phyloP scores from a whole-genome alignment of 768 basidiomycete genomes.

The Lactarius sanguifluus region DNA sequence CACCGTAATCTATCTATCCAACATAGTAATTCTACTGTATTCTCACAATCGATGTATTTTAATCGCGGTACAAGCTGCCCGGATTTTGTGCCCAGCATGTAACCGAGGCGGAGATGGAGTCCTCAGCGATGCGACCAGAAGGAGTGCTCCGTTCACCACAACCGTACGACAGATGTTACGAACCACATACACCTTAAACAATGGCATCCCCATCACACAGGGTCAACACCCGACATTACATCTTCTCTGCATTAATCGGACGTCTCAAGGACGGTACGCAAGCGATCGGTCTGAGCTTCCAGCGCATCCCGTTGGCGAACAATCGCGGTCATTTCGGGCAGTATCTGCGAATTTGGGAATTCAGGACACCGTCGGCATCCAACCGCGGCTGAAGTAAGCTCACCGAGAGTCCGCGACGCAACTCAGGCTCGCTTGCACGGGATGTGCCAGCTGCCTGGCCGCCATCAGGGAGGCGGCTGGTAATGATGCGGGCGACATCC shows the following conservation, averaged over 20 bases:
- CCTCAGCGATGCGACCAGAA: not conserved
- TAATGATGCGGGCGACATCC: constrained; percentile 10
- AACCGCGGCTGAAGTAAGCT: not conserved
- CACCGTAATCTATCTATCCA: not conserved
- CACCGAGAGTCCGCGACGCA: constrained; percentile 9
- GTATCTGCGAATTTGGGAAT: constrained; percentile 7
- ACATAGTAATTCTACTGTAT: not conserved
- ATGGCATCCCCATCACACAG: not conserved
- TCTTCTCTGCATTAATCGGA: not conserved
- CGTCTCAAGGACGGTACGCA: constrained; percentile 2
- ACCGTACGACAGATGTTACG: not conserved
- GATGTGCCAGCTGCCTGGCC: not conserved
- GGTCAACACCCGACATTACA: not conserved
- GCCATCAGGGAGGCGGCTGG: not conserved
- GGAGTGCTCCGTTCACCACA: not conserved
- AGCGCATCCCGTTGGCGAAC: constrained; percentile 15
- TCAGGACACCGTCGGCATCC: not conserved
- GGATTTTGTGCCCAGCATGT: not conserved
- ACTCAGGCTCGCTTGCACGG: not conserved
- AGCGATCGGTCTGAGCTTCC: constrained; percentile 9
- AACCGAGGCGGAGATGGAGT: too few relatives aligned
- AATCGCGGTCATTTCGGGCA: constrained; percentile 14
- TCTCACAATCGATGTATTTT: not conserved
- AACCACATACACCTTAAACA: not conserved
- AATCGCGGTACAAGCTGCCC: not conserved